phyloP scores from a whole-genome alignment of 805 yeast species.

The Saccharomyces jurei region DNA sequence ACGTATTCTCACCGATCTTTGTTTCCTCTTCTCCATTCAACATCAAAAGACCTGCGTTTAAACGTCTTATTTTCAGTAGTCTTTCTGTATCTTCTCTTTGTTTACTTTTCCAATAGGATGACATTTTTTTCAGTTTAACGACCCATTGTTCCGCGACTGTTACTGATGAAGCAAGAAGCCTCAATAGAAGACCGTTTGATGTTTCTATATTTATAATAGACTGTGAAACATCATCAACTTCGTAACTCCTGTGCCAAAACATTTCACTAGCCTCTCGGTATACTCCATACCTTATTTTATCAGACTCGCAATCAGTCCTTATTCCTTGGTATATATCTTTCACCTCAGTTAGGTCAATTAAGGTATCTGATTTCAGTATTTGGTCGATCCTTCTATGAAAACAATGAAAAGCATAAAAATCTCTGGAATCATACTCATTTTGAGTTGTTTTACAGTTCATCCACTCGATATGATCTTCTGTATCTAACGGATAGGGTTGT shows the following conservation, averaged over 20 bases:
- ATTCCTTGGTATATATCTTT: conserved; percentile 33
- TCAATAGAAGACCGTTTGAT: conserved; percentile 38
- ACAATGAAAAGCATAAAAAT: conserved; percentile 54
- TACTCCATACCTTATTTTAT: conserved; percentile 27
- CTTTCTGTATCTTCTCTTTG: conserved; percentile 35
- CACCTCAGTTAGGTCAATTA: conserved; percentile 52
- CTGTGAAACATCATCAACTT: conserved; percentile 30
- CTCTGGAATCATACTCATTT: conserved; percentile 41
- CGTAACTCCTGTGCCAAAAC: conserved; percentile 14
- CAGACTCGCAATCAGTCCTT: conserved; percentile 14
- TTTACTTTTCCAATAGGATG: conserved; percentile 52
- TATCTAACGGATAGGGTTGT: conserved; percentile 48
- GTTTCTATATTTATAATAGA: conserved; percentile 48
- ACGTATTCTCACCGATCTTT: conserved; percentile 36
- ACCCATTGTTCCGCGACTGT: conserved; percentile 60
- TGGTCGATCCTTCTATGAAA: conserved; percentile 52
- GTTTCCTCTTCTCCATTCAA: conserved; percentile 53
- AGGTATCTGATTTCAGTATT: conserved; percentile 48
- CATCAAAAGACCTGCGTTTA: conserved; percentile 41
- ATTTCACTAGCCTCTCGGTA: conserved; percentile 8
- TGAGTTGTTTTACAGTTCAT: conserved; percentile 32
- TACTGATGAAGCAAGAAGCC: conserved; percentile 49
- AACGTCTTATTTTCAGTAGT: conserved; percentile 32
- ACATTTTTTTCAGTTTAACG: conserved; percentile 35
- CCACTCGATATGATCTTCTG: conserved; percentile 54